Base-by-base conservation (phyloP, 2,329 filamentous ascomycete species). In the Knufia fluminis region DNA sequence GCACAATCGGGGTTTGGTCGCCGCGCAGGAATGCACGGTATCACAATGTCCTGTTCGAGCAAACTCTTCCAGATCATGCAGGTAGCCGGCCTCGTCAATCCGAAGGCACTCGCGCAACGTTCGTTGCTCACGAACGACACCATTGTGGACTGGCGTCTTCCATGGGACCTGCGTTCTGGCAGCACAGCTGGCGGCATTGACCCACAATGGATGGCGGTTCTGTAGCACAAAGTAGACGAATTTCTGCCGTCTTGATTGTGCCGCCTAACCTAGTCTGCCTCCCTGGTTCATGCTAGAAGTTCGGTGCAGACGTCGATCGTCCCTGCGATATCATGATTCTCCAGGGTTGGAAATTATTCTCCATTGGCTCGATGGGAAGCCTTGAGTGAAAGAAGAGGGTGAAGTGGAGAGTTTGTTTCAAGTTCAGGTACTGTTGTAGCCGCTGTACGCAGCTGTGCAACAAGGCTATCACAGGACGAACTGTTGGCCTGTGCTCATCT, bases 101-200 rank as follows among this genome's bases (percentile, higher is more conserved):
- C 16, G 24, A 31, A 35, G n/a, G 19, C 31, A 36, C 6, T 23
- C n/a, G 40, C 19, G 28, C 22, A 16, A 43, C 40, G 14, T 16
- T 19, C 16, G 22, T 26, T 14, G 33, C 22, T 28, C 24, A 8
- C 6, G 3, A 16, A 26, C 20, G 14, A 43, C 3, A 16, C 24
- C n/a, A 12, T 14, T n/a, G 43, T 24, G n/a, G 10, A 26, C 17
- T 33, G 14, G 16, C 28, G 49, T 32, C 24, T 39, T 50, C 10
- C 39, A 22, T 41, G 36, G 52, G 51, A 54, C 54, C 56, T 56
- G 56, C 52, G 44, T 49, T 52, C 52, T 52, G 51, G 52, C 53
- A 55, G 45, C 45, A 51, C 42, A 47, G 49, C 47, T 47, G 46
- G 48, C 24, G 42, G 50, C 46, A 35, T 48, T 49, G 38, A 42